These are phyloP conservation scores for Sclerotiophoma versabilis DNA, from an alignment of 2,329 filamentous ascomycete species.

Conservation along the genomic window DNA sequence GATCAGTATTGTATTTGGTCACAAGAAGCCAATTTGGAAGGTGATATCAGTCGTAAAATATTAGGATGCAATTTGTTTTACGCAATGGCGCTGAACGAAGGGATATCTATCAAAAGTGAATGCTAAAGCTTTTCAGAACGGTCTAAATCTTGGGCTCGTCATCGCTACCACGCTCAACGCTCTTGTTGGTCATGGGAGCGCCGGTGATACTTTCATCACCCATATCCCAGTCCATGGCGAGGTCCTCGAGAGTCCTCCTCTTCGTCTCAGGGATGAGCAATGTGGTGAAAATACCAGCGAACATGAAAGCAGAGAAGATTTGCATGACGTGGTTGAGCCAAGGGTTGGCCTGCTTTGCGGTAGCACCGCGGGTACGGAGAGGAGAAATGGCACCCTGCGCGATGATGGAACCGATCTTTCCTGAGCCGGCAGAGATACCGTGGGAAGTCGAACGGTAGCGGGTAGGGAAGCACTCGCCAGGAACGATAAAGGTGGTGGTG, in stretches of 20 bases:
- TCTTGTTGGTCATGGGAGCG: constrained; percentile 26
- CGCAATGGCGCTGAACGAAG: constrained; percentile 1
- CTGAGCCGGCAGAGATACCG: constrained; percentile 58
- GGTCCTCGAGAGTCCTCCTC: constrained; percentile 74
- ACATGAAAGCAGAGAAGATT: constrained; percentile 82
- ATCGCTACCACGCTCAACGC: constrained; percentile 30
- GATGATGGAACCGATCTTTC: constrained; percentile 59
- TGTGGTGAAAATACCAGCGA: constrained; percentile 71
- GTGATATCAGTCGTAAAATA: background rate
- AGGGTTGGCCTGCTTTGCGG: constrained; percentile 56
- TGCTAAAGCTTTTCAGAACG: background rate
- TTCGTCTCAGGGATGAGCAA: constrained; percentile 80
- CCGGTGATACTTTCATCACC: constrained; percentile 43
- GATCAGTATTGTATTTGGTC: background rate
- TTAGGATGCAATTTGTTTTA: constrained; percentile 7
- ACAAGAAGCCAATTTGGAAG: background rate
- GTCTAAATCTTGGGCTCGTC: constrained; percentile 25
- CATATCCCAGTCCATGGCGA: constrained; percentile 57
- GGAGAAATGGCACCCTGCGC: constrained; percentile 57
- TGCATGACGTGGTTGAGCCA: constrained; percentile 78
- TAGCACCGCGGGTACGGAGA: constrained; percentile 61
- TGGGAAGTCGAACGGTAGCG: constrained; percentile 59
- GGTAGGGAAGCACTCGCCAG: constrained; percentile 59
- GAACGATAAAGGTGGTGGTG: constrained; percentile 60
- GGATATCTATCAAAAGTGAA: constrained; percentile 12